A percentile compares a stretch with the other conserved stretches of the same genome.
These are phyloP conservation scores for Hymenotorrendiella dingleyae DNA, from an alignment of 2,329 filamentous ascomycete genomes.

Conservation along the genomic window DNA sequence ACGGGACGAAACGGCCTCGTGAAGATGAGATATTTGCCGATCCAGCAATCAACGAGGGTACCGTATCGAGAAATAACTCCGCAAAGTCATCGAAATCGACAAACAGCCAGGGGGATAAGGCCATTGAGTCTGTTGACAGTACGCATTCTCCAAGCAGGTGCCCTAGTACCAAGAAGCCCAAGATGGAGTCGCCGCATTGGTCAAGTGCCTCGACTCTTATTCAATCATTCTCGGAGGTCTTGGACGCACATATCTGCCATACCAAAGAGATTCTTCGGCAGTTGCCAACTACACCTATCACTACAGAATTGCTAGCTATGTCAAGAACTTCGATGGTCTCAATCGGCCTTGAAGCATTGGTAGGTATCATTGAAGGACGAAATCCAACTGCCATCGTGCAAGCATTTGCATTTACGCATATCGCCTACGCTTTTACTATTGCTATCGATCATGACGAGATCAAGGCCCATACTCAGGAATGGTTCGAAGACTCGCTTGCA, in stretches of 20 bases:
- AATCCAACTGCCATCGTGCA: conserved; percentile 22
- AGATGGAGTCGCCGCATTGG: conserved; percentile 18
- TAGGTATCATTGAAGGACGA: conserved; percentile 21
- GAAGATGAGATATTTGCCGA: conserved; percentile 9
- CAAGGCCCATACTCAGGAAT: conserved; percentile 16
- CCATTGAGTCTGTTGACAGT: conserved; percentile 3
- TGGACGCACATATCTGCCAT: conserved; percentile 21
- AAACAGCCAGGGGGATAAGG: not conserved
- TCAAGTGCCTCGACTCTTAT: conserved; percentile 14
- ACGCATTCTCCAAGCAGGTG: conserved; percentile 15
- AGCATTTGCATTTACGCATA: conserved; percentile 25
- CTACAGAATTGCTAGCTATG: conserved; percentile 19
- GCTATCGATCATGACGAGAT: conserved; percentile 17
- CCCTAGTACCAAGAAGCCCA: conserved; percentile 13
- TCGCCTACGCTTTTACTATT: conserved; percentile 23
- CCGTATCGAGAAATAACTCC: conserved; percentile 1
- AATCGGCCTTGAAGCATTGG: conserved; percentile 22
- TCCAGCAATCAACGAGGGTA: not conserved
- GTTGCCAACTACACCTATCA: conserved; percentile 14
- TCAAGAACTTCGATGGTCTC: conserved; percentile 21
- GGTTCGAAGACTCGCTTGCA: conserved; percentile 20
- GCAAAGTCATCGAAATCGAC: not conserved
- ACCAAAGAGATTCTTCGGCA: conserved; percentile 17
- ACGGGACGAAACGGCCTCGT: conserved; percentile 12
- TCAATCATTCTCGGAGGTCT: conserved; percentile 20